Percentiles rank a stretch among this genome's conserved stretches.
Evolutionary conservation across 768 basidiomycete genomes (phyloP).

Genomic region (Tylopilus subfusipes): DNA sequence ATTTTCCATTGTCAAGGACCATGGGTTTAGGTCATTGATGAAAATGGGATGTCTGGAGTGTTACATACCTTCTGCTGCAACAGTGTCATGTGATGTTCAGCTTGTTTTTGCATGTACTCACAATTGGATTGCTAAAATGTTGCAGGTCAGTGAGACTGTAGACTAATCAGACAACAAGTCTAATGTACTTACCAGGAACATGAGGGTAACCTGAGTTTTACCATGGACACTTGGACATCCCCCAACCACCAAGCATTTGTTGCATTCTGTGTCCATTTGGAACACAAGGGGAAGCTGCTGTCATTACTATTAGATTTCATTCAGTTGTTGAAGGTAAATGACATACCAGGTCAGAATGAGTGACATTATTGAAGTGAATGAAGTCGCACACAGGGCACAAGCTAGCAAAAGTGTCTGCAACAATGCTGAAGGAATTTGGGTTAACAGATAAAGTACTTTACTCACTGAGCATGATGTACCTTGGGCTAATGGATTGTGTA

Average conservation of each 20-base stretch:
- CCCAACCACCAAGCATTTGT: neutral
- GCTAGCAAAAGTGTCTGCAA: constrained; percentile 5
- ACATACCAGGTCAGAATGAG: too few relatives aligned
- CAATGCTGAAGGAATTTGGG: constrained; percentile 19
- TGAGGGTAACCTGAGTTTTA: neutral
- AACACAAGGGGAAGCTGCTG: neutral
- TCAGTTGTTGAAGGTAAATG: neutral
- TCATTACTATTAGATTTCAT: neutral
- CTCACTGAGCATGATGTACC: neutral
- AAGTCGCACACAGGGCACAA: neutral
- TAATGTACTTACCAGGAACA: neutral
- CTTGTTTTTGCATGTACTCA: neutral
- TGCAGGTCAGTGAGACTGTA: neutral
- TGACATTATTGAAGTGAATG: neutral
- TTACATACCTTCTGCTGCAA: neutral
- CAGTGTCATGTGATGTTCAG: neutral
- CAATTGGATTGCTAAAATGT: neutral
- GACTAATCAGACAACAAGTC: neutral
- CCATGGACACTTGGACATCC: neutral
- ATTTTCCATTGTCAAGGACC: too few relatives aligned
- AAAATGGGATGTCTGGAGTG: neutral
- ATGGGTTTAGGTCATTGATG: neutral
- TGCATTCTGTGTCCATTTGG: neutral
- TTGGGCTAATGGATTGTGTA: neutral
- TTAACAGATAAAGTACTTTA: constrained; percentile 15